A percentile compares a stretch with the other conserved stretches of the same genome.
Conservation (phyloP, 805 yeast species). For the Phaffomyces antillensis region DNA sequence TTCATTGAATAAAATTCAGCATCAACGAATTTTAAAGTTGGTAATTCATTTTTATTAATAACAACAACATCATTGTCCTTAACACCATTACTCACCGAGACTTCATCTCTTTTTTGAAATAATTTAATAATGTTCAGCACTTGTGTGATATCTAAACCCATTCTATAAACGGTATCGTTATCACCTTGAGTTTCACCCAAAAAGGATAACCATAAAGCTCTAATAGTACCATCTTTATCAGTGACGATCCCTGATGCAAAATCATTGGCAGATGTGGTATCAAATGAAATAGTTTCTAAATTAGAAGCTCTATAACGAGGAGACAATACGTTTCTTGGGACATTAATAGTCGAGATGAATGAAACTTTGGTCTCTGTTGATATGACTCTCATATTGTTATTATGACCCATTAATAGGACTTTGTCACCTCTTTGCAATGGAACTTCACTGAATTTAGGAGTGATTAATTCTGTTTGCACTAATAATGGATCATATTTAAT, state of each 20-base stretch:
- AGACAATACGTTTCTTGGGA: conserved; percentile 58
- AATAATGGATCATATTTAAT: conserved; percentile 74
- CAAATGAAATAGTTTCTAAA: conserved; percentile 68
- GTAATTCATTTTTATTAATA: conserved; percentile 21
- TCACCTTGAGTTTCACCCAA: conserved; percentile 66
- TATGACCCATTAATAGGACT: conserved; percentile 74
- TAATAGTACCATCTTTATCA: conserved; percentile 68
- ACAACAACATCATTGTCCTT: conserved; percentile 1
- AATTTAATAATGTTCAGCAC: conserved; percentile 48
- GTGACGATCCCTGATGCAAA: conserved; percentile 77
- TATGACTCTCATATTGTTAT: conserved; percentile 59
- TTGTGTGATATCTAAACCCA: conserved; percentile 74
- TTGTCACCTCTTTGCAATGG: conserved; percentile 71
- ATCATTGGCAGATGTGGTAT: conserved; percentile 62
- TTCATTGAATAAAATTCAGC: conserved; percentile 69
- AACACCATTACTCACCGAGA: conserved; percentile 2
- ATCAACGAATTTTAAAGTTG: conserved; percentile 64
- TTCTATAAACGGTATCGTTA: conserved; percentile 56
- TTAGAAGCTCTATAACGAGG: conserved; percentile 87
- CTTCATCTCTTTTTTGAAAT: conserved; percentile 40
- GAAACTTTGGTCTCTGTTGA: conserved; percentile 71
- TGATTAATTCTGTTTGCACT: conserved; percentile 60
- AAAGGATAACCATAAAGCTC: conserved; percentile 82
- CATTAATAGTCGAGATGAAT: conserved; percentile 65
- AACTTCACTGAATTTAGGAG: conserved; percentile 53